Conservation (phyloP, 192 early-diverging fungal species). For the Coemansia sp. region DNA sequence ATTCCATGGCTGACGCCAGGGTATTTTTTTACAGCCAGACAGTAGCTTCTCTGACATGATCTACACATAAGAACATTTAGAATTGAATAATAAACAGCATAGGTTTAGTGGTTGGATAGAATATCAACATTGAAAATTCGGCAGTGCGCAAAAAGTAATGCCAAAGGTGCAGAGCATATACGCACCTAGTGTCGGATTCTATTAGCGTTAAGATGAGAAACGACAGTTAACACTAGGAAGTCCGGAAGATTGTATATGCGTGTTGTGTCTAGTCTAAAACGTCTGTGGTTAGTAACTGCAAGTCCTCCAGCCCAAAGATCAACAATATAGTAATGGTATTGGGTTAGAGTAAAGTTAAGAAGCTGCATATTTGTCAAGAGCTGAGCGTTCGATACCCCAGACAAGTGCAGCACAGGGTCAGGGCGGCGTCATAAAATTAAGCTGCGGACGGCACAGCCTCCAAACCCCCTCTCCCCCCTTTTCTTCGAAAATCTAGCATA, state of each 20-base stretch:
- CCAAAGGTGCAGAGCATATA: not conserved
- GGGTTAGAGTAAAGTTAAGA: not conserved
- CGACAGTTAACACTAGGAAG: not conserved
- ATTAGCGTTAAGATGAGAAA: not conserved
- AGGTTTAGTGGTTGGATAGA: not conserved
- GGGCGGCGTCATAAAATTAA: not conserved
- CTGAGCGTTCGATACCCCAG: not conserved
- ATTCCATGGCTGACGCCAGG: slow-evolving; percentile 41
- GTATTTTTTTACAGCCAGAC: slow-evolving; percentile 15
- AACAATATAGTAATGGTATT: not conserved
- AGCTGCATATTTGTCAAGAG: not conserved
- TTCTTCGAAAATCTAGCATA: not conserved
- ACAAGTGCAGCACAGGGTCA: not conserved
- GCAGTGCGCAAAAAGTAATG: not conserved
- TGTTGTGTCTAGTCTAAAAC: not conserved
- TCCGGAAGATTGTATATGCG: not conserved
- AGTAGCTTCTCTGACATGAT: slow-evolving; percentile 6
- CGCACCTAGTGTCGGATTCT: not conserved
- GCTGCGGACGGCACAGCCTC: not conserved
- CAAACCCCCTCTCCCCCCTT: not conserved
- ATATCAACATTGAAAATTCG: not conserved
- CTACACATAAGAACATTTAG: not conserved
- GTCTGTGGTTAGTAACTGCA: not conserved
- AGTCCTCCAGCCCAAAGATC: not conserved
- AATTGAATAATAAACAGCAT: not conserved